Evolutionary conservation across 345 rosid genomes (phyloP), one percentile per base, ranked within the genome.

Genomic region (Salix arbutifolia): DNA sequence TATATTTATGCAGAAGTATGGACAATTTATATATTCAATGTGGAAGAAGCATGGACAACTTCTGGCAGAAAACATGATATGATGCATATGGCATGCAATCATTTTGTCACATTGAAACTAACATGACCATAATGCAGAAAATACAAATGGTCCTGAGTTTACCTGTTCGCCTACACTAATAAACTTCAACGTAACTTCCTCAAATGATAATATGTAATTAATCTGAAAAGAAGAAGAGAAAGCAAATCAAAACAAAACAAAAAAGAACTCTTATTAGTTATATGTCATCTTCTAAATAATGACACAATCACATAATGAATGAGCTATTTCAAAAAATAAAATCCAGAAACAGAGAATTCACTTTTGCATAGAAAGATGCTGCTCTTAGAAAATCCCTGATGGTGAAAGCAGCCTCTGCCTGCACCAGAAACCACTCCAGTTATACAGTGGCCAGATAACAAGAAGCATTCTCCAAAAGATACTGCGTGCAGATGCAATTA

Each of bases 291-390:
- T 21, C 21, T 19, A 23, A 9, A 72, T 37, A 66, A 50, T 60
- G 56, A 7, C 53, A 71, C 14, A 75, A 13, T 44, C 35, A 42
- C 35, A 78, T 6, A 30, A 69, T 28, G 66, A 37, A 77, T 56
- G 44, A 50, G 67, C 76, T 23, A 46, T 12, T 31, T 28, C n/a
- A 21, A 31, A 77, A 48, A 74, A 70, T n/a, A 46, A 74, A 64
- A 65, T 21, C 13, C 62, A 65, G 65, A 79, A 67, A 74, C 40
- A 69, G 38, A 84, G 76, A 76, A 79, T 65, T 83, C 83, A 94
- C 99, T 86, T 96, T 96, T 78, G 99, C 91, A 80, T 90, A 92
- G 87, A 96, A 96, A 50, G 99, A 94, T 82, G 98, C 92, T 74
- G 98, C 98, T 84, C 97, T 88, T 65, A 86, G 88, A 83, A 91